Evolutionary conservation across 352 stramenopile species (phyloP), one percentile per base, ranked within the genome.

Genomic region (Ophiocytium majus): DNA sequence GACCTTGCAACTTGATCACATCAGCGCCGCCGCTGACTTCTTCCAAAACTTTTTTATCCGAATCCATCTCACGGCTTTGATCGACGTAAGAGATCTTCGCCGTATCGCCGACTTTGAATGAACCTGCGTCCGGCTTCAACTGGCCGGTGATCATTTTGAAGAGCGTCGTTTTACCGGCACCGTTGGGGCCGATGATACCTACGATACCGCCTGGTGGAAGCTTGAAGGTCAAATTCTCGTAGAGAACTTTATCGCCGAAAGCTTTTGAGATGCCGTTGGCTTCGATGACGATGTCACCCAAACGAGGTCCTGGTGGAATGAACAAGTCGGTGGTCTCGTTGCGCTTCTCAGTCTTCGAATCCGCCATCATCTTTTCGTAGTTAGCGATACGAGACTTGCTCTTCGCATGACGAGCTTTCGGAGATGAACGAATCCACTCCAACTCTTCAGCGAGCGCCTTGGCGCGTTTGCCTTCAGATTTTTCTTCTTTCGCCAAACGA

Each of bases 401-500:
- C 85, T 95, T 95, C n/a, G 89, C 92, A 34, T 97, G 91, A 79
- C 96, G 95, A 32, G 95, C 96, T 89, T 98, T 99, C 83, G 94
- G 91, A 90, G 93, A 93, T 17, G 83, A 91, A 57, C 92, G 92
- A 71, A 71, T 71, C 23, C 57, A 71, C 28, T 71, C 57, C 57
- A 23, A 71, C 23, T 28, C 28, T 71, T 28, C 28, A 23, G 28
- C 28, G 28, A 71, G 57, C 28, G 28, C 28, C 23, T 23, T 71
- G 57, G 97, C 81, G 5, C 35, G 14, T 17, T 49, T 83, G 84
- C 28, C 96, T 96, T 83, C 99, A 95, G 91, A 95, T 96, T 86
- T 97, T 96, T 50, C 98, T 89, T 9, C 96, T 92, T 81, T 98
- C 96, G 43, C n/a, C n/a, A n/a, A n/a, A n/a, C n/a, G n/a, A n/a